Base-by-base conservation (phyloP, 2,329 filamentous ascomycete species). In the Aspergillus felis region DNA sequence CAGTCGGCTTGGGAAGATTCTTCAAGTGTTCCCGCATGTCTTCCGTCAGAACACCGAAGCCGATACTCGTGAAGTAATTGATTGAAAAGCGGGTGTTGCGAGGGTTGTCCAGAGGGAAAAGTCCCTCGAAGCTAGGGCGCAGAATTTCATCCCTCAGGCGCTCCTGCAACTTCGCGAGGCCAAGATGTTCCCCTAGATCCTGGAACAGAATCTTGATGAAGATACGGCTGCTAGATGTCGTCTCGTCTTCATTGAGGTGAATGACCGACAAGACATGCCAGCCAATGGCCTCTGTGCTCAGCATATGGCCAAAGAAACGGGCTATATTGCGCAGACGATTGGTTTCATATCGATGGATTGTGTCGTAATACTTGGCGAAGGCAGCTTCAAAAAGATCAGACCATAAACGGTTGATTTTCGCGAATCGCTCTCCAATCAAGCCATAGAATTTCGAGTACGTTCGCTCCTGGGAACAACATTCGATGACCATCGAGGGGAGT, bases 1-100 rank as follows among this genome's bases (percentile, higher is more conserved):
- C 78, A 1, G 89, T 83, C 2, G 92, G 92, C 71, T 95, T 94
- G 12, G 92, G 92, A 75, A 95, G 85, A 69, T 92, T 96, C 72
- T 92, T 89, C 56, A 99, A 82, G 71, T 88, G 87, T 68, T 95
- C 91, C 74, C 94, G 87, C 91, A 97, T 96, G 64, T 92, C 90
- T 71, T 99, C 94, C 1, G 94, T 99, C 60, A 99, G 82, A 25
- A 85, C 86, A 71, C 94, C 94, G 90, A 99, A 95, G 57, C 92
- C 92, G 68, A 99, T 96, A 68, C 92, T 94, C 9, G 94, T 99
- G 74, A 99, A 97, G 82, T 97, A 99, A 77, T 99, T 99, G 86
- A 99, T 96, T 52, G 92, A 91, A 81, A 99, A 99, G 54, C 93
- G 87, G 42, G 92, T 92, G 75, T 97, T 94, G 70, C 90, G 87